These are phyloP conservation scores for Aspergillus sp. DNA, from an alignment of 2,329 filamentous ascomycete species.

Conservation along the genomic window DNA sequence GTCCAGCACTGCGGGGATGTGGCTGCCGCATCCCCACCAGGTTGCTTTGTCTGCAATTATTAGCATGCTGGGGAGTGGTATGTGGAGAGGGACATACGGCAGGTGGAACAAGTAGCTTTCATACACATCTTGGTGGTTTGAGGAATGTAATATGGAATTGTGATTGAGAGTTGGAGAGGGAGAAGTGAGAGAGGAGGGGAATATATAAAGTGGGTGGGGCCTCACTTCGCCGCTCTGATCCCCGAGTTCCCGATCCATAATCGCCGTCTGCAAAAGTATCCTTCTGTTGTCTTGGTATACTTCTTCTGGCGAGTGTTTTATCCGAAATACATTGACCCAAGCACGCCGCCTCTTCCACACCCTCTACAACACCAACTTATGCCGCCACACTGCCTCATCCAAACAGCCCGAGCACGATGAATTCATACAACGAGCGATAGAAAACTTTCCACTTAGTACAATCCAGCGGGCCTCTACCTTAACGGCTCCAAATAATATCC, in stretches of 20 bases:
- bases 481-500: too few species aligned
- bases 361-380: too few species aligned
- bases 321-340: too few species aligned
- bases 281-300: too few species aligned
- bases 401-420: too few species aligned
- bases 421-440: too few species aligned
- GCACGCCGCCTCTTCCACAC: too few species aligned
- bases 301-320: too few species aligned
- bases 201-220: neutral
- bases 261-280: too few species aligned
- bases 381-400: too few species aligned
- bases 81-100: conserved; percentile 52
- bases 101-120: conserved; percentile 61
- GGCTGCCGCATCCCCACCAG: conserved; percentile 66
- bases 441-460: too few species aligned
- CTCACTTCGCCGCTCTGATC: neutral
- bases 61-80: neutral
- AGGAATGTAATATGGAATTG: neutral
- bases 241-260: conserved; percentile 1
- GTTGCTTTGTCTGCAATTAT: conserved; percentile 54
- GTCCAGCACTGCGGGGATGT: conserved; percentile 64
- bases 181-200: neutral
- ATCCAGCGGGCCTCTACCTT: too few species aligned
- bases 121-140: conserved; percentile 57
- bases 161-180: neutral